Evolutionary conservation across 768 basidiomycete genomes (phyloP).

Genomic region (Tricholoma hemisulphureum): DNA sequence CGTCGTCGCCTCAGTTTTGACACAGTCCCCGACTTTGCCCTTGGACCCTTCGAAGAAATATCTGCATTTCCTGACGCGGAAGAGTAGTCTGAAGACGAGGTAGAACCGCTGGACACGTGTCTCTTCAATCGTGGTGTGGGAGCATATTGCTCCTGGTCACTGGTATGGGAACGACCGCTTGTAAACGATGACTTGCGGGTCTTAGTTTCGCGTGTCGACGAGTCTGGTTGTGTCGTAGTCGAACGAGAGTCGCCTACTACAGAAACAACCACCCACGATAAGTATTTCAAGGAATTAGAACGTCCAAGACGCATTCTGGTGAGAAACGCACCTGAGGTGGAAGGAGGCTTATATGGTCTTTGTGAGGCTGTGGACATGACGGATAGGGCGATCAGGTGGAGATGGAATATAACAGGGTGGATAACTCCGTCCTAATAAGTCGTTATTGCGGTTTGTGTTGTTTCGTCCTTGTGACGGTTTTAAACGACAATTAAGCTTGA

Average conservation of each 20-base stretch:
- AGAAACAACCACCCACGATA: constrained; percentile 4
- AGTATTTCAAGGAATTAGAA: constrained; percentile 1
- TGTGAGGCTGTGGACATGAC: constrained; percentile 1
- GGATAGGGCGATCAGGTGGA: background rate
- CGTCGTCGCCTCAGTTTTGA: constrained; percentile 37
- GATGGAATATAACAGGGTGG: background rate
- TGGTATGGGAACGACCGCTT: constrained; percentile 27
- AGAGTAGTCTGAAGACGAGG: constrained; percentile 54
- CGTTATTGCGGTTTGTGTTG: background rate
- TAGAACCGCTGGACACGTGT: constrained; percentile 32
- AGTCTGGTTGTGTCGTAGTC: constrained; percentile 1
- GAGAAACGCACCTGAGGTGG: background rate
- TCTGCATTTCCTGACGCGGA: constrained; percentile 36
- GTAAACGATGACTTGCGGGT: constrained; percentile 59
- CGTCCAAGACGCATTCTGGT: background rate
- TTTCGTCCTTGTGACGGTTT: background rate
- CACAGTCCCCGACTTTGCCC: constrained; percentile 25
- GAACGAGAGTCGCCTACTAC: constrained; percentile 1
- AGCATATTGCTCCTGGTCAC: constrained; percentile 17
- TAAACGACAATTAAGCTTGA: background rate
- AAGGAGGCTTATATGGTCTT: background rate
- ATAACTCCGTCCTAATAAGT: background rate
- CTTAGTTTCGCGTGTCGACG: constrained; percentile 16
- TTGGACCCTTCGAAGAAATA: constrained; percentile 7
- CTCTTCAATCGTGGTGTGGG: constrained; percentile 26